Evolutionary conservation across 169 alveolate species (phyloP).

Genomic region (Cryptosporidium sp.): DNA sequence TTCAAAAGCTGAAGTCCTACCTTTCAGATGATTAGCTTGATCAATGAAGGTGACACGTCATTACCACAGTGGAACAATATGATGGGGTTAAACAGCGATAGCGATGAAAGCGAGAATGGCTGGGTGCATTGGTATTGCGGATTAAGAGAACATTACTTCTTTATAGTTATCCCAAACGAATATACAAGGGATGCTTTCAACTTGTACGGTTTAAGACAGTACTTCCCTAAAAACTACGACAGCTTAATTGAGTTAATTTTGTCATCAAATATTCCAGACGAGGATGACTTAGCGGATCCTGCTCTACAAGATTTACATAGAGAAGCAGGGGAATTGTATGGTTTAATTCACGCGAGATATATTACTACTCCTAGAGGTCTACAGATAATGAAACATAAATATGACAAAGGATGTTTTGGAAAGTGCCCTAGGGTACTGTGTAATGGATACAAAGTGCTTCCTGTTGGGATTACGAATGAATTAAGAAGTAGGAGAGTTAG

Average conservation of each 20-base stretch:
- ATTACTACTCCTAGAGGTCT: slow-evolving; percentile 93
- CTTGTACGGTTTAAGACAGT: slow-evolving; percentile 81
- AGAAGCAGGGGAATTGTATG: slow-evolving; percentile 93
- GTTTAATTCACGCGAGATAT: slow-evolving; percentile 94
- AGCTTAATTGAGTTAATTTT: slow-evolving; percentile 76
- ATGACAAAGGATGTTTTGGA: slow-evolving; percentile 95
- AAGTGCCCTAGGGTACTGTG: slow-evolving; percentile 97
- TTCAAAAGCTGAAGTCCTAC: not conserved
- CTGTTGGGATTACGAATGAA: slow-evolving; percentile 95
- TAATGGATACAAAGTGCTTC: slow-evolving; percentile 93
- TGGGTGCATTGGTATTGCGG: slow-evolving; percentile 78
- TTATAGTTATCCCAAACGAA: slow-evolving; percentile 72
- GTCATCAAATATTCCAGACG: slow-evolving; percentile 78
- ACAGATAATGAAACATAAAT: slow-evolving; percentile 93
- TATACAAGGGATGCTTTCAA: slow-evolving; percentile 81
- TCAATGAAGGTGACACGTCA: slow-evolving; percentile 59
- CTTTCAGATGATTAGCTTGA: slow-evolving; percentile 60
- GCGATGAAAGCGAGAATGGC: slow-evolving; percentile 72
- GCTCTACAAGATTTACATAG: slow-evolving; percentile 84
- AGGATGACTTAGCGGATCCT: slow-evolving; percentile 80
- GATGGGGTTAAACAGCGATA: slow-evolving; percentile 62
- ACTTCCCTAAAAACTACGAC: slow-evolving; percentile 76
- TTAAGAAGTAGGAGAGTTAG: slow-evolving; percentile 92
- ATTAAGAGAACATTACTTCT: slow-evolving; percentile 73
- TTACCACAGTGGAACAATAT: slow-evolving; percentile 59